Conservation (phyloP, 495 filamentous ascomycete species). For the Talaromyces stipitatus region DNA sequence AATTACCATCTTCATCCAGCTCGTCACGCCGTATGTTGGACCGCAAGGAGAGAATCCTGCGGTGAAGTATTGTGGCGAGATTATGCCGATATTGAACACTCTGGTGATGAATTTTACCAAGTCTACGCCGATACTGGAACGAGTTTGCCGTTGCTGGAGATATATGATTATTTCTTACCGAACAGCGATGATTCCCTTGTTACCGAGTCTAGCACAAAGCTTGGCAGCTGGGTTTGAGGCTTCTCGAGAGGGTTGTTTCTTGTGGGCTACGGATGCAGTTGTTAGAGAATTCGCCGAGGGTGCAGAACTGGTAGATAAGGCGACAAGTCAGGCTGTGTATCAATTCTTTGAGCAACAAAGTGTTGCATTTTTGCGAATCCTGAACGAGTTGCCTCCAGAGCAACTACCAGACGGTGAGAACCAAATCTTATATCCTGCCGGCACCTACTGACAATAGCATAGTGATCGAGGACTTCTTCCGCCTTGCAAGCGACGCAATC, state of each 20-base stretch:
- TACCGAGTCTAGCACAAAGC: conserved; percentile 79
- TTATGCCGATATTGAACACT: conserved; percentile 75
- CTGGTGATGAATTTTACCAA: conserved; percentile 79
- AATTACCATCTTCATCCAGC: conserved; percentile 80
- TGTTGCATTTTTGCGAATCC: conserved; percentile 72
- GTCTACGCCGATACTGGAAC: conserved; percentile 83
- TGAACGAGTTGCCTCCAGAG: conserved; percentile 79
- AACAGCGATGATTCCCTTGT: conserved; percentile 75
- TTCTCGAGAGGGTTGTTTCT: conserved; percentile 89
- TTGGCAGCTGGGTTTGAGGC: conserved; percentile 75
- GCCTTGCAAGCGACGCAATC: conserved; percentile 79
- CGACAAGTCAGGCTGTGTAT: conserved; percentile 85
- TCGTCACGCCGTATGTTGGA: conserved; percentile 69
- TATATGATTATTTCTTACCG: conserved; percentile 94
- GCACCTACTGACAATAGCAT: conserved; percentile 7
- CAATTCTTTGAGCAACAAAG: conserved; percentile 91
- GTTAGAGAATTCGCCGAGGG: conserved; percentile 91
- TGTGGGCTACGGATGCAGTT: conserved; percentile 94
- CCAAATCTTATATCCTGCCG: no score
- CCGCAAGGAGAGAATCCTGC: conserved; percentile 74
- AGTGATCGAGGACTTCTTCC: conserved; percentile 99
- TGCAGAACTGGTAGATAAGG: conserved; percentile 68
- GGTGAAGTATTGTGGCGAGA: conserved; percentile 91
- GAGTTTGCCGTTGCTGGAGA: conserved; percentile 89
- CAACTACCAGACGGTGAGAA: conserved; percentile 76